Conservation (phyloP, 164 flowering plant species). For the Magnolia sinica region DNA sequence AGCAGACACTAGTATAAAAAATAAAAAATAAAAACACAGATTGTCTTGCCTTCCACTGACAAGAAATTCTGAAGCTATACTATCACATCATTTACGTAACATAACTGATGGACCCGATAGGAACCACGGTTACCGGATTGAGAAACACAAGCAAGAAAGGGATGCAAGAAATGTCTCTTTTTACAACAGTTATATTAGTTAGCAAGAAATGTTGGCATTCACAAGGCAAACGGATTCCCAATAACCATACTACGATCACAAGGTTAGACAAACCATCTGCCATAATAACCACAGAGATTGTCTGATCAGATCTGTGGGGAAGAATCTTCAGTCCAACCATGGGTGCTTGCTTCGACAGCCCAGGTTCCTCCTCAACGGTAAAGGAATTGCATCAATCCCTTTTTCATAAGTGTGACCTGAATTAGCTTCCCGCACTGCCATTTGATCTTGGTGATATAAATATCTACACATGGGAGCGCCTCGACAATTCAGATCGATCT, state of each 20-base stretch:
- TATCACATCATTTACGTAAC: not conserved
- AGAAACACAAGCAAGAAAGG: not conserved
- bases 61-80: not conserved
- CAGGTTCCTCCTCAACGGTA: not conserved
- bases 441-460: not conserved
- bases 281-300: not conserved
- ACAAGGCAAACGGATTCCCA: no score
- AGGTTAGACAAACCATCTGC: not conserved
- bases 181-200: not conserved
- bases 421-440: not conserved
- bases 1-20: no score
- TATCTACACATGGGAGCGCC: no score
- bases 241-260: no score
- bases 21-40: not conserved
- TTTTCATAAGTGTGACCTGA: not conserved
- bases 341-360: not conserved
- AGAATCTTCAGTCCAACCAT: not conserved
- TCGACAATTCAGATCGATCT: no score
- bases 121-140: not conserved
- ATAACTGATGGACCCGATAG: not conserved
- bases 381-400: not conserved
- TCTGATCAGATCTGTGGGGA: not conserved
- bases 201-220: not conserved
- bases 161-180: not conserved
- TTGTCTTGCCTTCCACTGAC: not conserved